A percentile compares a stretch with the other conserved stretches of the same genome.
Conservation (phyloP, 306 rosid genomes). For the Clitoria ternatea region DNA sequence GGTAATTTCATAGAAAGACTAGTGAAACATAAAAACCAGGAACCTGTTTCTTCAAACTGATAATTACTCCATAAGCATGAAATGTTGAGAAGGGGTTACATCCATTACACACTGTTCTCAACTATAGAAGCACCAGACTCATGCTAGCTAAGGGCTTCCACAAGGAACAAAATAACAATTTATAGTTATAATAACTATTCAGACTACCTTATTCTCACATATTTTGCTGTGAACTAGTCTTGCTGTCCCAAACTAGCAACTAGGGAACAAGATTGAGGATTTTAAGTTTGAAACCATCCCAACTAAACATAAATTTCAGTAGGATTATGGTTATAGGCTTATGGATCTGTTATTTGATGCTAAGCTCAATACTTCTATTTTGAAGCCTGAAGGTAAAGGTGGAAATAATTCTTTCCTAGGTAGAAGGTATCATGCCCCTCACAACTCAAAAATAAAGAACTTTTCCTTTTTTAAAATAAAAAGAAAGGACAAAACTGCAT, state of each 20-base stretch:
- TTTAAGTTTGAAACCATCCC: neutral
- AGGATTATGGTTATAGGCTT: neutral
- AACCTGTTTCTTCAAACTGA: neutral
- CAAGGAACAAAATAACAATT: neutral
- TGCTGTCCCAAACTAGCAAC: neutral
- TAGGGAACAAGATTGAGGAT: neutral
- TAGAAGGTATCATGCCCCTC: neutral
- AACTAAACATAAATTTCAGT: neutral
- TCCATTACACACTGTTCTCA: neutral
- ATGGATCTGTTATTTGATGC: neutral
- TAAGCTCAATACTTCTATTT: neutral
- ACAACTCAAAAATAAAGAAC: neutral
- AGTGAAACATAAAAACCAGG: constrained; percentile 10
- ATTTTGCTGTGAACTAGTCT: neutral
- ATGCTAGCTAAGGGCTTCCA: neutral
- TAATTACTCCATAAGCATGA: constrained; percentile 14
- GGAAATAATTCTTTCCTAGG: neutral
- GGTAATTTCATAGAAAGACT: constrained; percentile 15
- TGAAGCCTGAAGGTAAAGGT: neutral
- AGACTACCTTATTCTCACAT: neutral
- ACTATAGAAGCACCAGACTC: neutral
- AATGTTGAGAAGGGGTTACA: neutral
- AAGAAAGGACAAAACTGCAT: too few relatives aligned
- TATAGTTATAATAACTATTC: neutral
- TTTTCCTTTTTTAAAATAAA: neutral